Evolutionary conservation across 176 grass and related monocot genomes (phyloP).

Genomic region (Stipa capillata): DNA sequence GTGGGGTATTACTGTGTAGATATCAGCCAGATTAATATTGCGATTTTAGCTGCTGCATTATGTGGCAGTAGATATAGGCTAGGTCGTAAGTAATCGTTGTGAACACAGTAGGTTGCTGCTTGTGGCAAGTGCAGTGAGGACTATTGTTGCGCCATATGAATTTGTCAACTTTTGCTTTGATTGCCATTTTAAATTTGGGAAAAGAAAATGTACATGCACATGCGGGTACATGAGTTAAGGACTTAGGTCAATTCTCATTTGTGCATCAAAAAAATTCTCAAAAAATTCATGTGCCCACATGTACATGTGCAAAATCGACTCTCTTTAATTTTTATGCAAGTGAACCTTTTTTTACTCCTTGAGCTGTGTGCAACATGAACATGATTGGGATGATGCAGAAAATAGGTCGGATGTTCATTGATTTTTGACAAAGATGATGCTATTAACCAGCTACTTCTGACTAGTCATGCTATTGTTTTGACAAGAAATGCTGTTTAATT

Average conservation of each 20-base stretch:
- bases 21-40: neutral
- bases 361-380: neutral
- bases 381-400: neutral
- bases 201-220: no score
- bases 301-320: no score
- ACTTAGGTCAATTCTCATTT: no score
- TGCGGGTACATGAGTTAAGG: no score
- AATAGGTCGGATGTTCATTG: neutral
- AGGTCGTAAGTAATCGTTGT: no score
- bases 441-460: neutral
- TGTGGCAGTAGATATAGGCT: neutral
- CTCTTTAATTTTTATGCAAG: no score
- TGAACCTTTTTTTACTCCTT: no score
- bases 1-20: constrained; percentile 16
- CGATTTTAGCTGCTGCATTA: neutral
- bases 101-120: no score
- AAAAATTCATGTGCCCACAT: no score
- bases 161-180: no score
- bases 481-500: neutral
- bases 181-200: no score
- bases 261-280: no score
- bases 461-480: neutral
- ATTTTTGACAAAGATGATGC: neutral
- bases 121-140: neutral
- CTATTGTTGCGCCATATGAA: neutral